Percentiles rank a stretch among this genome's conserved stretches.
Evolutionary conservation across 148 eudicot species (phyloP).

Genomic region (Silene latifolia): DNA sequence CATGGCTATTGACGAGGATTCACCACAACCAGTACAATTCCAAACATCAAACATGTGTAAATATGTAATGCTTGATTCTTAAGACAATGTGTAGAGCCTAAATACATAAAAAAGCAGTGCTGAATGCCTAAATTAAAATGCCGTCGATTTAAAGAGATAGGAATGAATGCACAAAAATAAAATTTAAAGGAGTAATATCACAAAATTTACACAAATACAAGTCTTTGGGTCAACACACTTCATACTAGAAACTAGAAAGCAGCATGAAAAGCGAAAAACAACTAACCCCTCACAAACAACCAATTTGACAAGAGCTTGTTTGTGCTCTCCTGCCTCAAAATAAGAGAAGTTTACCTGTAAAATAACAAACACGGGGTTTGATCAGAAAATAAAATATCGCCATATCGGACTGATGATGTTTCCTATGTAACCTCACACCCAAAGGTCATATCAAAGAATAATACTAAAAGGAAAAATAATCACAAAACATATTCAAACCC

Average conservation of each 20-base stretch:
- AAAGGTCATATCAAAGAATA: no score
- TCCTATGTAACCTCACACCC: no score
- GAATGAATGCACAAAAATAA: neutral
- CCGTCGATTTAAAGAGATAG: neutral
- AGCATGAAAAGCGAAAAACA: slow-evolving; percentile 5
- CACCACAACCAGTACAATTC: neutral
- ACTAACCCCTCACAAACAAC: slow-evolving; percentile 80
- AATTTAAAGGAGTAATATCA: neutral
- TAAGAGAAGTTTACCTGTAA: slow-evolving; percentile 85
- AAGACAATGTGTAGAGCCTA: neutral
- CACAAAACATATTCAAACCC: neutral
- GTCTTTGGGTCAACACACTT: neutral
- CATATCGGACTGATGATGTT: neutral
- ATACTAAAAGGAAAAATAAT: neutral
- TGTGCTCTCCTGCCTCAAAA: slow-evolving; percentile 79
- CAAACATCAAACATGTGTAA: neutral
- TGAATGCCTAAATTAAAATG: neutral
- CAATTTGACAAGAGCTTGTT: slow-evolving; percentile 90
- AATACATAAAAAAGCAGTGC: no score
- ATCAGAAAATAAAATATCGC: neutral
- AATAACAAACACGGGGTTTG: neutral
- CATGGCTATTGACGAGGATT: neutral
- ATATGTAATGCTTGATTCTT: neutral
- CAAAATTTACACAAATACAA: slow-evolving; percentile 4
- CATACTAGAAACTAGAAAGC: neutral